phyloP scores from a whole-genome alignment of 495 filamentous ascomycete genomes.

The Bathelium albidoporum region DNA sequence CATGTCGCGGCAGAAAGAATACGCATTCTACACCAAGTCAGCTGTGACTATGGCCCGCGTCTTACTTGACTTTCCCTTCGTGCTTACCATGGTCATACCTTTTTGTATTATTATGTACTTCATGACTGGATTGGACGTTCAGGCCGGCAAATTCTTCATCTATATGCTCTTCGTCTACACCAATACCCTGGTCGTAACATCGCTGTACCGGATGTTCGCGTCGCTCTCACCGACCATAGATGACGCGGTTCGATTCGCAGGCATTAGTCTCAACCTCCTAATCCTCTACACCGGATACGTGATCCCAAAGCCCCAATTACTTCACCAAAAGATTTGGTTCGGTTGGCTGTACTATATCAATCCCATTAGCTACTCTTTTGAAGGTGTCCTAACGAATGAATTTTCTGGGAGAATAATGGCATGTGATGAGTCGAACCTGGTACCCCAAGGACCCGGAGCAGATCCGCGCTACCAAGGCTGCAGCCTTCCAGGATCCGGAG shows the following conservation, averaged over 20 bases:
- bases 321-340: slow-evolving; percentile 43
- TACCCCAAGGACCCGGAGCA: slow-evolving; percentile 38
- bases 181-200: slow-evolving; percentile 56
- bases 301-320: slow-evolving; percentile 36
- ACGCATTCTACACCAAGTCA: slow-evolving; percentile 70
- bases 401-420: slow-evolving; percentile 40
- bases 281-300: slow-evolving; percentile 48
- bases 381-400: slow-evolving; percentile 52
- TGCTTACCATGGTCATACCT: slow-evolving; percentile 51
- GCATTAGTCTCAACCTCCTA: slow-evolving; percentile 54
- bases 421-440: slow-evolving; percentile 39
- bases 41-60: slow-evolving; percentile 60
- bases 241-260: slow-evolving; percentile 61
- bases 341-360: slow-evolving; percentile 49
- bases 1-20: slow-evolving; percentile 56
- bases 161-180: slow-evolving; percentile 62
- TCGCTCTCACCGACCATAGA: slow-evolving; percentile 61
- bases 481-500: slow-evolving; percentile 44
- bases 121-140: slow-evolving; percentile 52
- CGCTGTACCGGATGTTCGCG: slow-evolving; percentile 69
- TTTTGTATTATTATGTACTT: slow-evolving; percentile 63
- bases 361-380: slow-evolving; percentile 45
- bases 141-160: slow-evolving; percentile 62
- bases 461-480: slow-evolving; percentile 54
- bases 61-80: slow-evolving; percentile 56